Conservation (phyloP, 371 early-diverging fungal genomes). For the Apophysomyces ossiformis region DNA sequence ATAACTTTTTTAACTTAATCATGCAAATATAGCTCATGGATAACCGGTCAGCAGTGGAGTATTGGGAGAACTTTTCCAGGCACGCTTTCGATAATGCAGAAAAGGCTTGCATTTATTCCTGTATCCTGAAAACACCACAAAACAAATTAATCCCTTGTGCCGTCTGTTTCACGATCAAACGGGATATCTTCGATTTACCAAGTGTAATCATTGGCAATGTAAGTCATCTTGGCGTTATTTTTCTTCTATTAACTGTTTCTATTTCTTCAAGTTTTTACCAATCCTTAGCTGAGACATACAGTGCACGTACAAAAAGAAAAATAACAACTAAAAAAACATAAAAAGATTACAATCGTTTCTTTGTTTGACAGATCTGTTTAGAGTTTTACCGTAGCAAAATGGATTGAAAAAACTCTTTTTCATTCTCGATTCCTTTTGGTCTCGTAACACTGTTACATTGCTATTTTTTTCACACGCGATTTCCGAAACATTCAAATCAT, state of each 20-base stretch:
- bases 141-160: conserved; percentile 78
- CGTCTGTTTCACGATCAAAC: conserved; percentile 90
- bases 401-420: too few relatives aligned
- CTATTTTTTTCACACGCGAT: too few relatives aligned
- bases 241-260: background rate
- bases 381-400: too few relatives aligned
- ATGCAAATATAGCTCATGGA: conserved; percentile 76
- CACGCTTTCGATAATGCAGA: conserved; percentile 90
- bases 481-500: too few relatives aligned
- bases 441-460: too few relatives aligned
- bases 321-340: too few relatives aligned
- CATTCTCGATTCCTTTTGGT: too few relatives aligned
- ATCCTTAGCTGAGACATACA: conserved; percentile 23
- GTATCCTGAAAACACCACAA: conserved; percentile 70
- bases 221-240: conserved; percentile 16
- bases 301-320: too few relatives aligned
- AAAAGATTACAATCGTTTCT: too few relatives aligned
- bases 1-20: conserved; percentile 14
- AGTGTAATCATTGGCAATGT: conserved; percentile 83
- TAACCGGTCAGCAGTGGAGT: conserved; percentile 84
- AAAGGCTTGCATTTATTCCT: conserved; percentile 79
- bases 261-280: conserved; percentile 23
- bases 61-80: conserved; percentile 91
- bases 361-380: too few relatives aligned
- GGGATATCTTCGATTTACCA: conserved; percentile 92